phyloP scores from a whole-genome alignment of 2,329 filamentous ascomycete species.

The Talaromyces islandicus region DNA sequence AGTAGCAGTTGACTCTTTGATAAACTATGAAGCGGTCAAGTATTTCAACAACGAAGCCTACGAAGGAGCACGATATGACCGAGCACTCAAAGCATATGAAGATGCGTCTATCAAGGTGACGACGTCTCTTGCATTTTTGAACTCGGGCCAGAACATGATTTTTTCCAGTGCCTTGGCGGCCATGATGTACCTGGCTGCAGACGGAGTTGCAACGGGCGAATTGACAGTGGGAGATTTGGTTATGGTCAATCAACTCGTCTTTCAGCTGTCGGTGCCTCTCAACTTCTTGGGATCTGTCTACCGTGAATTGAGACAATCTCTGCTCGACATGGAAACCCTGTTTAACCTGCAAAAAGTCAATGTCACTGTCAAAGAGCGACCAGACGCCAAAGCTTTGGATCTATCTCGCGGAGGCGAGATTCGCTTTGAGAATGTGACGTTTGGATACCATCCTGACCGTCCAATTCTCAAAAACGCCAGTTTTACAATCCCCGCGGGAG shows the following conservation, averaged over 20 bases:
- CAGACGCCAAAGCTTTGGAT: slow-evolving; percentile 65
- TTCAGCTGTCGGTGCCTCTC: slow-evolving; percentile 91
- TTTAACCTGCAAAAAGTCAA: slow-evolving; percentile 98
- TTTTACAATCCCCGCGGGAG: slow-evolving; percentile 86
- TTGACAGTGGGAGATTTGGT: slow-evolving; percentile 93
- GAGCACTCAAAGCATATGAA: slow-evolving; percentile 79
- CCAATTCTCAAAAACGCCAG: slow-evolving; percentile 80
- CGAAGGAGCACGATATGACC: slow-evolving; percentile 85
- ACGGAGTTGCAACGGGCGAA: slow-evolving; percentile 73
- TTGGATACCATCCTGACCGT: slow-evolving; percentile 81
- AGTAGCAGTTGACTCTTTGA: slow-evolving; percentile 89
- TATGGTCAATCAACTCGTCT: slow-evolving; percentile 98
- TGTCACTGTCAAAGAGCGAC: slow-evolving; percentile 71
- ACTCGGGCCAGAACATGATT: slow-evolving; percentile 93
- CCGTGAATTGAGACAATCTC: slow-evolving; percentile 85
- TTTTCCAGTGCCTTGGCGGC: slow-evolving; percentile 88
- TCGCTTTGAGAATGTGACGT: slow-evolving; percentile 87
- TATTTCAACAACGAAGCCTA: slow-evolving; percentile 99
- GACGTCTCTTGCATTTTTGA: slow-evolving; percentile 86
- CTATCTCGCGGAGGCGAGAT: slow-evolving; percentile 80
- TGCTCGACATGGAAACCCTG: slow-evolving; percentile 96
- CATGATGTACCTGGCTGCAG: slow-evolving; percentile 97
- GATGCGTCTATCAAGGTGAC: slow-evolving; percentile 94
- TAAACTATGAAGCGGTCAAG: slow-evolving; percentile 99
- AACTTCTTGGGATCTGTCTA: slow-evolving; percentile 99